Base-by-base conservation (phyloP, 2,329 filamentous ascomycete species). In the Fusarium albidum region DNA sequence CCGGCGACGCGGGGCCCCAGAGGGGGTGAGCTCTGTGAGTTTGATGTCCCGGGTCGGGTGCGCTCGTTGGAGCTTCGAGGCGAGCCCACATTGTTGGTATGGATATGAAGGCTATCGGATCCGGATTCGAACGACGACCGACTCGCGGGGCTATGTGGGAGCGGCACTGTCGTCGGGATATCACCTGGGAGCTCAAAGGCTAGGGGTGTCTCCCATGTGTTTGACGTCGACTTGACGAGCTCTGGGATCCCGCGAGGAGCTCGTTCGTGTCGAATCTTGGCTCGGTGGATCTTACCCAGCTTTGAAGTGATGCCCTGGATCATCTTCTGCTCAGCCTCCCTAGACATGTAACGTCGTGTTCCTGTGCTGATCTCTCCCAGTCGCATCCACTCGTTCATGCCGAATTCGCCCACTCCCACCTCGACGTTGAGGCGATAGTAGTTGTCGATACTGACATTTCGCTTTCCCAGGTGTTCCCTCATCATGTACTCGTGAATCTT, bases 361-460 rank as follows among this genome's bases (percentile, higher is more conserved):
- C 89, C 89, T 12, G 92, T 97, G 77, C 91, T 96, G 75, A 99
- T 98, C 45, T 97, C 94, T 21, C 91, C 89, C n/a, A 98, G 78
- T 4, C 93, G 86, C 66, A 91, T 85, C 95, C 95, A 99, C 71
- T 98, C 95, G 70, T 98, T 99, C 92, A 99, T 98, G 44, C 91
- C 94, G 71, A 97, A 98, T 69, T 98, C 95, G 46, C 94, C 93
- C 4, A 98, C 93, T 1, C 94, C 95, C 13, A 96, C 88, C 69
- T 98, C 93, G 33, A 98, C 95, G 61, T 99, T 99, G n/a, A 98
- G 79, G 8, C 95, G 89, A 72, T 92, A 96, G 77, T 99, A 99
- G 71, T 96, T 91, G 52, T 97, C 93, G 44, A 85, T 83, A 65
- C 90, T 93, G 54, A 98, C 91, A 21, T 89, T 86, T 28, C 92